These are phyloP conservation scores for Rhynchospora pubera DNA, from an alignment of 176 grass and related monocot genomes.

Conservation along the genomic window DNA sequence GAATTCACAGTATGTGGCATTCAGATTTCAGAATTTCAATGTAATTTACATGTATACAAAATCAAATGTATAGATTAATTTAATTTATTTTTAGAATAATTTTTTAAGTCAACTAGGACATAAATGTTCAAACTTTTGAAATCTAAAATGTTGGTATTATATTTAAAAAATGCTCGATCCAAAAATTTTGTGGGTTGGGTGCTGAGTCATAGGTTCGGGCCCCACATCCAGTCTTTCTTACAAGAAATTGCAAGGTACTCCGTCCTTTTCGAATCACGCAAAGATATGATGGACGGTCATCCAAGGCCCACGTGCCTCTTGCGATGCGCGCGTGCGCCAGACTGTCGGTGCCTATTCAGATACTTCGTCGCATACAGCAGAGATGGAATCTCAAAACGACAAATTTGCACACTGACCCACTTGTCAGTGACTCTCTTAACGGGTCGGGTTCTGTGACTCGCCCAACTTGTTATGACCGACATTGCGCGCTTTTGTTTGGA, in stretches of 20 bases:
- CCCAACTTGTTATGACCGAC: background rate
- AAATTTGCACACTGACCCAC: background rate
- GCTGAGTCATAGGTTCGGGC: constrained; percentile 25
- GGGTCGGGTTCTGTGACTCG: background rate
- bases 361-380: background rate
- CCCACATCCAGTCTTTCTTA: background rate
- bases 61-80: too few relatives aligned
- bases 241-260: constrained; percentile 31
- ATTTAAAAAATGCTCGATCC: too few relatives aligned
- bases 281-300: background rate
- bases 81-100: too few relatives aligned
- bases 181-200: constrained; percentile 17
- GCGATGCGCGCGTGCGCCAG: background rate
- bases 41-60: too few relatives aligned
- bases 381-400: background rate
- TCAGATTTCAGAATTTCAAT: too few relatives aligned
- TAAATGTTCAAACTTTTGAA: too few relatives aligned
- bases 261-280: constrained; percentile 47
- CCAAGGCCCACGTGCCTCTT: constrained; percentile 12
- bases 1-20: too few relatives aligned
- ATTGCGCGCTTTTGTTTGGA: background rate
- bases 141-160: too few relatives aligned
- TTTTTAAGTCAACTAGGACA: too few relatives aligned
- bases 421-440: background rate
- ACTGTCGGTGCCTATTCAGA: constrained; percentile 40